Percentiles rank a stretch among this genome's conserved stretches.
phyloP scores from a whole-genome alignment of 2,329 filamentous ascomycete genomes.

The Exophiala sp. region DNA sequence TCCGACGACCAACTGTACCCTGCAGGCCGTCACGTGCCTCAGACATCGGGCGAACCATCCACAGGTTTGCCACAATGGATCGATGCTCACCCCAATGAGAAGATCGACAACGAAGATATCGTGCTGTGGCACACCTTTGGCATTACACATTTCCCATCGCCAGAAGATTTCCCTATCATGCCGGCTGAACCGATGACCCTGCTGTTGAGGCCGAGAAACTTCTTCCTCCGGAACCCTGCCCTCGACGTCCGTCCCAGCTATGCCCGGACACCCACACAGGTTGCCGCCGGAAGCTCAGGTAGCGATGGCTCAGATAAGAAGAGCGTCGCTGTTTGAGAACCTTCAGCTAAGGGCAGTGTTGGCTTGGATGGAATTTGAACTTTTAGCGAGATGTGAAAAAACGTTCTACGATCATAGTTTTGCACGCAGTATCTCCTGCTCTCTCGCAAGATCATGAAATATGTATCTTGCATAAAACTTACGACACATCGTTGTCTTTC shows the following conservation, averaged over 20 bases:
- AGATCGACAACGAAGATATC: constrained; percentile 76
- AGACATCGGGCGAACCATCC: constrained; percentile 77
- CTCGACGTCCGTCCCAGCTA: constrained; percentile 78
- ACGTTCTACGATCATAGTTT: not conserved
- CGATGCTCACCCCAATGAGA: constrained; percentile 60
- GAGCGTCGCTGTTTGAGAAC: constrained; percentile 29
- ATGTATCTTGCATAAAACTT: too few species aligned
- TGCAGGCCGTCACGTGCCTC: constrained; percentile 80
- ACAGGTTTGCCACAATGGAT: constrained; percentile 74
- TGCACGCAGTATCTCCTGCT: not conserved
- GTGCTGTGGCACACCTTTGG: constrained; percentile 95
- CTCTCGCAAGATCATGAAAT: not conserved
- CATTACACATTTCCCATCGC: constrained; percentile 80
- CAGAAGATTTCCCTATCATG: constrained; percentile 93
- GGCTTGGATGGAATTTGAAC: not conserved
- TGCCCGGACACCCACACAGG: constrained; percentile 67
- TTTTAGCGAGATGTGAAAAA: constrained; percentile 3
- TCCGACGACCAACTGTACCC: constrained; percentile 78
- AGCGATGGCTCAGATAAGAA: constrained; percentile 36
- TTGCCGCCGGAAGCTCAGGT: constrained; percentile 44
- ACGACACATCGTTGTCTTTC: not conserved
- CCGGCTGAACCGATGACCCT: constrained; percentile 80
- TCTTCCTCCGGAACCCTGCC: constrained; percentile 75
- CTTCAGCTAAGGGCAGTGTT: not conserved
- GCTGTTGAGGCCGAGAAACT: constrained; percentile 73